Evolutionary conservation across 148 eudicot species (phyloP).

Genomic region (Rhododendron kiyosumense): DNA sequence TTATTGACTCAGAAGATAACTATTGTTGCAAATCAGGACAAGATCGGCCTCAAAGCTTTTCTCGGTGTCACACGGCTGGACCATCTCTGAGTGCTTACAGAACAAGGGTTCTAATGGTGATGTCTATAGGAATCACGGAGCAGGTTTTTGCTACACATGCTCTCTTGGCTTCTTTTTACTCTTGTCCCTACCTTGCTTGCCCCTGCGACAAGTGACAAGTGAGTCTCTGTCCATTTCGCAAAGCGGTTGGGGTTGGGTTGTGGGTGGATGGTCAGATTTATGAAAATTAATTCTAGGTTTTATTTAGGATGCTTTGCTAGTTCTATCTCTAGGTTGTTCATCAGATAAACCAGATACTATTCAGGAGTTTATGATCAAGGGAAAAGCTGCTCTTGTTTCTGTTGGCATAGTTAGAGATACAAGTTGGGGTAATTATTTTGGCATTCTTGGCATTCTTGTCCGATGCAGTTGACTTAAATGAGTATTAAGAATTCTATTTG

Average conservation of each 20-base stretch:
- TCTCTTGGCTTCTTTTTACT: background rate
- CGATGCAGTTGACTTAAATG: background rate
- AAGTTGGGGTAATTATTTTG: constrained; percentile 44
- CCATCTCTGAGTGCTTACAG: constrained; percentile 83
- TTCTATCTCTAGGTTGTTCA: constrained; percentile 91
- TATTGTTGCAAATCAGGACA: background rate
- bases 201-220: background rate
- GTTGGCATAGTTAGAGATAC: constrained; percentile 92
- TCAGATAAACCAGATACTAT: constrained; percentile 70
- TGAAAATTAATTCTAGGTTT: background rate
- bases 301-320: constrained; percentile 70
- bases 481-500: background rate
- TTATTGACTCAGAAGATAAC: background rate
- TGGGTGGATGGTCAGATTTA: background rate
- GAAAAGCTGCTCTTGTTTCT: constrained; percentile 86
- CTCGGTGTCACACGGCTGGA: constrained; percentile 69
- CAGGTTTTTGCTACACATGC: constrained; percentile 40
- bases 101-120: constrained; percentile 61
- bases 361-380: constrained; percentile 68
- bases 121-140: constrained; percentile 82
- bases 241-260: background rate
- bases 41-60: background rate
- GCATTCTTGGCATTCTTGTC: constrained; percentile 5
- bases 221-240: background rate
- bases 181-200: background rate